Evolutionary conservation across 2,329 filamentous ascomycete genomes (phyloP).

Genomic region (Trichoderma semiorbis): DNA sequence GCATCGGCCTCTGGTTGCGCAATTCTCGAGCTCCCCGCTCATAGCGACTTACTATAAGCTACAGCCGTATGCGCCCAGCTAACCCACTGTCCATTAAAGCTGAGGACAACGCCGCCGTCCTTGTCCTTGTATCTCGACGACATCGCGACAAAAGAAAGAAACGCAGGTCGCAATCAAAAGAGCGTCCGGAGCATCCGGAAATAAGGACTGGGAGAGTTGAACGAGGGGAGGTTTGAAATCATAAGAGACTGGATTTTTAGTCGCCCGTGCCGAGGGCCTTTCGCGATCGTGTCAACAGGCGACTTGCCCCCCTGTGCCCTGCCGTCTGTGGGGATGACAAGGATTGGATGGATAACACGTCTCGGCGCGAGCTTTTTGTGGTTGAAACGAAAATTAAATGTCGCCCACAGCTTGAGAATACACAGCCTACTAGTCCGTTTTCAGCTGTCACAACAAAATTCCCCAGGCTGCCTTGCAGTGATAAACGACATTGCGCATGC

Average conservation of each 20-base stretch:
- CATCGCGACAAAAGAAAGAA: conserved; percentile 29
- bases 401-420: background rate
- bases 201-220: conserved; percentile 1
- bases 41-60: conserved; percentile 65
- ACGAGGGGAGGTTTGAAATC: conserved; percentile 13
- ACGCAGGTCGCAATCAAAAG: conserved; percentile 23
- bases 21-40: background rate
- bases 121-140: conserved; percentile 60
- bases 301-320: conserved; percentile 14
- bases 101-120: conserved; percentile 55
- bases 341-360: conserved; percentile 16
- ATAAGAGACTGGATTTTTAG: conserved; percentile 16
- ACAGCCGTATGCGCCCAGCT: conserved; percentile 81
- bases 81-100: conserved; percentile 84
- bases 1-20: conserved; percentile 22
- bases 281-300: conserved; percentile 21
- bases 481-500: conserved; percentile 6
- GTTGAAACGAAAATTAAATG: conserved; percentile 3
- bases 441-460: background rate
- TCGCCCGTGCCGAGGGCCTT: conserved; percentile 21
- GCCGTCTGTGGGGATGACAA: conserved; percentile 15
- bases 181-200: conserved; percentile 34
- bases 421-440: conserved; percentile 3
- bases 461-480: background rate
- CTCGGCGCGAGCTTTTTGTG: conserved; percentile 15